Base-by-base conservation (phyloP, 495 filamentous ascomycete genomes). In the Neurospora tetrasperma region DNA sequence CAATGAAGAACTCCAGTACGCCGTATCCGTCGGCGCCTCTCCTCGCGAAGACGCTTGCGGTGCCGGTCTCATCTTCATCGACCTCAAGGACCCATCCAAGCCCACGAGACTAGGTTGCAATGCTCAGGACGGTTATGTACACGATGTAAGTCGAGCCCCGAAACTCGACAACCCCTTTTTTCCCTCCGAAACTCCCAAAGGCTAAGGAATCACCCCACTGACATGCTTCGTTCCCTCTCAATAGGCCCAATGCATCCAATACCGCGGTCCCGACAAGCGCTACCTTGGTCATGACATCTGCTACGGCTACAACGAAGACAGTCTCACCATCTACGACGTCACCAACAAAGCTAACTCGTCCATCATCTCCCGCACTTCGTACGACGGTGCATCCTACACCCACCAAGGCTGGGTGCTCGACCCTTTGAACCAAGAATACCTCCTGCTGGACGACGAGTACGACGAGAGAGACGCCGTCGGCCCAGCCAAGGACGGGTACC, bases 361-460 rank as follows among this genome's bases (percentile, higher is more conserved):
- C 71, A 76, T 89, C 69, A 84, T 90, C 75, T 89, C 87, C 72
- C 81, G 85, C 35, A 89, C 86, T 4, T 80, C 83, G 12, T 90
- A 90, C 77, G 82, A 84, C 41, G 88, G 88, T 42, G 85, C 85
- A 27, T 74, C 83, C 14, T 90, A 90, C 80, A 88, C 87, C 2
- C 88, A 90, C 79, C 88, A 90, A 80, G 88, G 88, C 39, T 89
- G 85, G 85, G 78, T 90, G 0, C 81, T 88, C 16, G 85, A 89
- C 74, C 73, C 84, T 16, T 31, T 4, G 2, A 82, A 83, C 76
- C 86, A 89, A 74, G 76, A 85, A 70, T 89, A 82, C 76, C 84
- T 90, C 11, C 81, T 90, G 23, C 79, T 89, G 31, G 88, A 90
- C 74, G 88, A 90, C 78, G 88, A 90, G 77, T 83, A 85, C 75